Evolutionary conservation across 2,329 filamentous ascomycete species (phyloP).

Genomic region (Pezicula radicicola): DNA sequence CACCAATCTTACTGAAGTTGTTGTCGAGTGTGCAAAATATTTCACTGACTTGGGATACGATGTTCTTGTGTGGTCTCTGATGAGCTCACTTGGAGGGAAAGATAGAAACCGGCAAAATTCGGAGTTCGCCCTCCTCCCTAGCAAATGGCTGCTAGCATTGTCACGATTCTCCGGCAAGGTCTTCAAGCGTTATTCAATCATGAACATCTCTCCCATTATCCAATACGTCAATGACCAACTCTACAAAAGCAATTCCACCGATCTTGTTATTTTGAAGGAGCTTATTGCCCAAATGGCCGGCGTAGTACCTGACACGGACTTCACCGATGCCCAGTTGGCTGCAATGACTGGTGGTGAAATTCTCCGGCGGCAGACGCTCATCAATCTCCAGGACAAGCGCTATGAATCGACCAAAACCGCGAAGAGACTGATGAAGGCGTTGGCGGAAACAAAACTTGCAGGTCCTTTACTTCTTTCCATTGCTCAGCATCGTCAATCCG

Average conservation of each 20-base stretch:
- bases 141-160: conserved; percentile 86
- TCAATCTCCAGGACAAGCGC: conserved; percentile 77
- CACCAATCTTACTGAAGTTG: conserved; percentile 88
- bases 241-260: conserved; percentile 77
- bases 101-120: conserved; percentile 61
- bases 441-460: conserved; percentile 75
- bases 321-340: conserved; percentile 82
- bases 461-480: conserved; percentile 85
- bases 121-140: conserved; percentile 69
- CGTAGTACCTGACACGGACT: conserved; percentile 80
- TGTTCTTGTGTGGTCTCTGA: conserved; percentile 86
- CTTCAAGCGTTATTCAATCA: conserved; percentile 79
- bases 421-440: conserved; percentile 73
- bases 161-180: conserved; percentile 89
- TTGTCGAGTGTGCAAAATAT: conserved; percentile 92
- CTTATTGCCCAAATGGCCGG: conserved; percentile 92
- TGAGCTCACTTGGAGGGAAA: conserved; percentile 68
- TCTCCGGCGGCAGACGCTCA: conserved; percentile 76
- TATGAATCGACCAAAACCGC: conserved; percentile 73
- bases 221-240: conserved; percentile 89
- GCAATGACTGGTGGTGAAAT: conserved; percentile 85
- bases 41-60: conserved; percentile 93
- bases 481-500: conserved; percentile 85
- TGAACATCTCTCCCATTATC: conserved; percentile 81
- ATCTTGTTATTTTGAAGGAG: conserved; percentile 88